Base-by-base conservation (phyloP, 2,329 filamentous ascomycete species). In the Epichloe scottii region DNA sequence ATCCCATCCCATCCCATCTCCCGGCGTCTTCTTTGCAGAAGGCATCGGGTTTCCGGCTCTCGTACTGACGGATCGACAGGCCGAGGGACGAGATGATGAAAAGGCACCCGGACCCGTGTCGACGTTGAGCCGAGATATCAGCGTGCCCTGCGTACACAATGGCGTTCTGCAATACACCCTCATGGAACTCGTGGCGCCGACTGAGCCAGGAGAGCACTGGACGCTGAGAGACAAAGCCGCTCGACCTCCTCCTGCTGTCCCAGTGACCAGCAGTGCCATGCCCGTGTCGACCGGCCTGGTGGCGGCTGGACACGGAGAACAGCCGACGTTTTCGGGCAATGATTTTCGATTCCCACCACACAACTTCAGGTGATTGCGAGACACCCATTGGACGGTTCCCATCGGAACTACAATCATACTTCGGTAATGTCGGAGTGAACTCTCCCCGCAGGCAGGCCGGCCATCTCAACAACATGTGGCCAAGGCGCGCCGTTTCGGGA, bases 71-170 rank as follows among this genome's bases (percentile, higher is more conserved):
- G 14, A 6, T 42, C 35, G 44, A 26, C 35, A 78, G 76, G 72
- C 75, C 40, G 67, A 72, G 55, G 76, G 76, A 14, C 69, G 74
- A 55, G 75, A 78, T 40, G 62, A 60, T 34, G 69, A 73, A 41
- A 61, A 63, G 21, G 56, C 54, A n/a, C 54, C 54, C 46, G 41
- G 58, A 23, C 60, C 63, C 10, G 52, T 59, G 15, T 63, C 61
- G 58, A 56, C 56, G 37, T 54, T 60, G 39, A 66, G 68, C 14
- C 63, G 60, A 55, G 71, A 76, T 49, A 66, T 76, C 48, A 68
- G 67, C 49, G 69, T 74, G 19, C 74, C 74, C 46, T 65, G 67
- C 46, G 65, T 72, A 34, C 66, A 70, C 53, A 67, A 71, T 38
- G 74, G 73, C 11, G 61, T 69, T 21, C 57, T 77, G 42, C 68